These are phyloP conservation scores for Phytophthora pluvialis DNA, from an alignment of 352 stramenopile species.

Conservation along the genomic window DNA sequence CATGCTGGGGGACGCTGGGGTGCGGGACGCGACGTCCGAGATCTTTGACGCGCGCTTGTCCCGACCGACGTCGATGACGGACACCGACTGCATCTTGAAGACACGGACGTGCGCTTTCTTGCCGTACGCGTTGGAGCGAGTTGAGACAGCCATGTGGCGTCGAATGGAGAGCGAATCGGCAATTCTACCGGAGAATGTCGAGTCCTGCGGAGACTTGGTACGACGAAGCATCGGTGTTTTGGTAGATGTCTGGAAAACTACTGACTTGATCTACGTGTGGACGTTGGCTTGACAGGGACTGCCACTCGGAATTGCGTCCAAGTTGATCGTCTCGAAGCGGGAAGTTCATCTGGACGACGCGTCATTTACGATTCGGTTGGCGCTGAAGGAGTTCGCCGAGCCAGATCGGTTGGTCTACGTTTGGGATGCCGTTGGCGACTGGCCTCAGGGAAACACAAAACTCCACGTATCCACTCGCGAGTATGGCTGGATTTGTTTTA, in stretches of 20 bases:
- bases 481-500: constrained; percentile 18
- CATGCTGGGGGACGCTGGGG: constrained; percentile 13
- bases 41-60: constrained; percentile 28
- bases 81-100: constrained; percentile 16
- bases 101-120: constrained; percentile 16
- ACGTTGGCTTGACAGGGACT: constrained; percentile 11
- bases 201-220: constrained; percentile 25
- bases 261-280: not conserved
- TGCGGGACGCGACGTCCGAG: constrained; percentile 17
- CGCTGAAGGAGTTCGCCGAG: constrained; percentile 23
- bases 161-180: constrained; percentile 24
- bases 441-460: constrained; percentile 1
- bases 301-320: constrained; percentile 17
- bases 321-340: constrained; percentile 28
- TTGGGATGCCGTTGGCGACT: constrained; percentile 27
- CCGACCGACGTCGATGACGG: not conserved
- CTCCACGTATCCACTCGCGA: constrained; percentile 22
- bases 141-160: constrained; percentile 26
- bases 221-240: no score
- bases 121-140: constrained; percentile 17
- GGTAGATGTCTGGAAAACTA: no score
- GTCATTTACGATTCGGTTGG: constrained; percentile 23
- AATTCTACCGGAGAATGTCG: constrained; percentile 13
- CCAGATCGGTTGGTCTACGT: constrained; percentile 29
- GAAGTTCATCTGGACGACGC: constrained; percentile 13